A percentile compares a stretch with the other conserved stretches of the same genome.
Evolutionary conservation across 2,329 filamentous ascomycete genomes (phyloP).

Genomic region (Aspergillus spinulosporus): DNA sequence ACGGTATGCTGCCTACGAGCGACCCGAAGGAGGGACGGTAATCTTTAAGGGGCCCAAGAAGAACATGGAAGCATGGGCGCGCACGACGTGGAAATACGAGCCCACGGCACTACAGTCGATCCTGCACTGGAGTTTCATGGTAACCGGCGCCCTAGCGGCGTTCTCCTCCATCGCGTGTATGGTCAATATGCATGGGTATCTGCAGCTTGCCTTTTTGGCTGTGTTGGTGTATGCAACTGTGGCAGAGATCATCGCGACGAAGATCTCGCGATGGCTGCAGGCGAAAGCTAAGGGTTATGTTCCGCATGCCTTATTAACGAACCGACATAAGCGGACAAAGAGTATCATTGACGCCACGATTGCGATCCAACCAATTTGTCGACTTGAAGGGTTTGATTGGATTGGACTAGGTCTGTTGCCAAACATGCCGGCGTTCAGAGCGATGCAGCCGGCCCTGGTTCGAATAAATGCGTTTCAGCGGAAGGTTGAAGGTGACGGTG

Average conservation of each 20-base stretch:
- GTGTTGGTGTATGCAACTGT: constrained; percentile 31
- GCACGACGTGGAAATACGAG: constrained; percentile 33
- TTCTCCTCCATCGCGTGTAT: constrained; percentile 35
- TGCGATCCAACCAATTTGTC: constrained; percentile 17
- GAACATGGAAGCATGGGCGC: constrained; percentile 32
- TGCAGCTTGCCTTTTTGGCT: constrained; percentile 33
- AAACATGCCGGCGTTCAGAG: constrained; percentile 19
- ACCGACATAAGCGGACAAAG: constrained; percentile 11
- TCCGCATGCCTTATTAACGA: constrained; percentile 5
- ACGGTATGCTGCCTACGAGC: constrained; percentile 34
- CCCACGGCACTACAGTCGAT: constrained; percentile 15
- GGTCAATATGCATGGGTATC: constrained; percentile 36
- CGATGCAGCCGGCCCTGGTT: constrained; percentile 25
- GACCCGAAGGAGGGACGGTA: constrained; percentile 34
- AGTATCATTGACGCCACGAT: constrained; percentile 24
- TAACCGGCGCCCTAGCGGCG: constrained; percentile 29
- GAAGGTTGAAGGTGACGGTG: constrained; percentile 9
- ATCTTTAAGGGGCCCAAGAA: constrained; percentile 34
- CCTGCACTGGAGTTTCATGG: constrained; percentile 33
- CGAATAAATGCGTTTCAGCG: constrained; percentile 20
- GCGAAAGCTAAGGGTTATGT: constrained; percentile 20
- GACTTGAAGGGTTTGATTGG: constrained; percentile 26
- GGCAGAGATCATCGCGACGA: constrained; percentile 32
- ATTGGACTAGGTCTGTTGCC: constrained; percentile 27
- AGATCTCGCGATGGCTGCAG: constrained; percentile 28